Base-by-base conservation (phyloP, 768 basidiomycete genomes). In the Macrolepiota dolichaula region DNA sequence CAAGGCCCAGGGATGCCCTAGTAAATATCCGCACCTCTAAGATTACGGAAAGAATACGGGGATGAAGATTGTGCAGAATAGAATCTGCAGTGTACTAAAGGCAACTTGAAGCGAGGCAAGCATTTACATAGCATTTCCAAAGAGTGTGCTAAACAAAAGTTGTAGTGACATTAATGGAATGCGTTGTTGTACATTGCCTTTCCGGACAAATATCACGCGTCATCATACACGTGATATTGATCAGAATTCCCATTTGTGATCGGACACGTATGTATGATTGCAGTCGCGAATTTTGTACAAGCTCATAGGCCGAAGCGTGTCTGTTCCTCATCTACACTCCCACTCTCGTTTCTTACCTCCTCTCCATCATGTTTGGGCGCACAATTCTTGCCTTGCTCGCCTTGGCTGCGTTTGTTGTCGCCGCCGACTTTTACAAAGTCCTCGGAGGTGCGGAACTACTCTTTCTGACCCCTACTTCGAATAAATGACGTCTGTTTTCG, bases 391-490 rank as follows among this genome's bases (percentile, higher is more conserved):
- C 77, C 9, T 64, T 81, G 57, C 63, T 82, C 7, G 63, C 76
- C 19, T 57, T 81, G 35, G 70, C 72, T 37, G 68, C 74, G 50
- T 64, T 81, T 25, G 76, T 70, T 17, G 69, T 73, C 7, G 92
- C 89, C 25, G 81, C 84, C 3, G 92, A 94, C 75, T 80, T 89
- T 51, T 97, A 96, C 74, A 92, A 92, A 74, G 70, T 85, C 61
- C 78, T 96, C 62, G 94, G 92, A 67, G 75, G 92, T 94, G 72
- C 76, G 89, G 81, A 59, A 63, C 63, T 59, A 53, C 49, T 63
- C 50, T 17, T 46, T 52, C 58, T 49, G 44, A 35, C 66, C n/a
- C 65, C 66, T 61, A 64, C 69, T 64, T 60, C 65, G 71, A 59
- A 71, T 57, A 64, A 62, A 50, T 55, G 50, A 59, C 59, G 61